Evolutionary conservation across 2,329 filamentous ascomycete species (phyloP), one percentile per base, ranked within the genome.

Genomic region (Magnaporthiopsis incrustans): DNA sequence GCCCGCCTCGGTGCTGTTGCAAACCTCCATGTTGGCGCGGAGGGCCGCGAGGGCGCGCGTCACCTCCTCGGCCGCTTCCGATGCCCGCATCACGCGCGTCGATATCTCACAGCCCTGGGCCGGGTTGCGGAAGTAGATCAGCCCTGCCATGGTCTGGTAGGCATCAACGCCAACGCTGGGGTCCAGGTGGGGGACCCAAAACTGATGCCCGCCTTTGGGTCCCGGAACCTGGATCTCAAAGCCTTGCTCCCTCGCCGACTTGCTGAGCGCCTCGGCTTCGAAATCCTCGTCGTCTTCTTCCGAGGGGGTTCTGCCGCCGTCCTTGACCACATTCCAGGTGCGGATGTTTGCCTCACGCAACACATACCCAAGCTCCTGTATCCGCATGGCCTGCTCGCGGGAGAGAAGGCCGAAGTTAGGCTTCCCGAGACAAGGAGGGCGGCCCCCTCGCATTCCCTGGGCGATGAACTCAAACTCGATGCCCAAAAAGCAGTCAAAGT

Each of bases 381-480:
- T 8, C 18, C 44, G 44, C 44, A 14, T 38, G 35, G 2, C 35
- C 35, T 14, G 35, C 35, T 38, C 35, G 35, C 11, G 2, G 12
- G 3, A 10, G 8, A 4, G 2, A 1, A 11, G 11, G 18, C 4
- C 15, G 18, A 12, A 2, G 2, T 22, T 33, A 7, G 38, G 12
- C 5, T 18, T 44, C 15, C 5, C 7, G 44, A 50, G 44, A n/a
- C 2, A 22, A 8, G 44, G 44, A n/a, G 44, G 44, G 44, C 44
- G 22, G 44, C 44, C 44, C 6, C 22, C 22, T 11, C 22, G n/a
- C 6, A 53, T n/a, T 4, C 44, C 44, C n/a, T 2, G 15, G 14
- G 33, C 4, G 38, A 61, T 18, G 38, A 53, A 61, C 26, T 61
- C 60, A n/a, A 61, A 61, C 44, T 61, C 60, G 25, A 61, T 27